A percentile compares a stretch with the other conserved stretches of the same genome.
Evolutionary conservation across 2,329 filamentous ascomycete genomes (phyloP).

Genomic region (Hypoxylon sp.): DNA sequence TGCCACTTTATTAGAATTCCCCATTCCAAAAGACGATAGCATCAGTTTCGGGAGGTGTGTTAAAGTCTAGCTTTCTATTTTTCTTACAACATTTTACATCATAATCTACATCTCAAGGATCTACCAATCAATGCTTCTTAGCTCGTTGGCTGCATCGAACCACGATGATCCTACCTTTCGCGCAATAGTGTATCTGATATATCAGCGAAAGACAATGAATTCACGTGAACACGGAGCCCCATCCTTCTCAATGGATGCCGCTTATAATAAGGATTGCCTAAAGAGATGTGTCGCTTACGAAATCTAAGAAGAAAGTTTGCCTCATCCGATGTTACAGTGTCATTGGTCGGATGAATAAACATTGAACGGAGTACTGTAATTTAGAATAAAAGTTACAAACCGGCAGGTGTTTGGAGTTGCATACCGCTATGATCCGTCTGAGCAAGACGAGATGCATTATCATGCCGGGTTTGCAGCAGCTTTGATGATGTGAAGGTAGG

Average conservation of each 20-base stretch:
- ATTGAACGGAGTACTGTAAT: not conserved
- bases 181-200: conserved; percentile 22
- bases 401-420: conserved; percentile 21
- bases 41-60: not conserved
- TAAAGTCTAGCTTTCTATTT: not conserved
- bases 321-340: conserved; percentile 21
- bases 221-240: conserved; percentile 20
- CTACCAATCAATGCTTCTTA: conserved; percentile 34
- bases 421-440: conserved; percentile 20
- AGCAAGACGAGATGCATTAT: conserved; percentile 30
- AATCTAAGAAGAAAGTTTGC: conserved; percentile 27
- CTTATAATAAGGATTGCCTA: conserved; percentile 21
- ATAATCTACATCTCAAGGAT: conserved; percentile 27
- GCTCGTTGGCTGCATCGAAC: conserved; percentile 17
- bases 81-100: conserved; percentile 3
- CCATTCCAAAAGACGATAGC: not conserved
- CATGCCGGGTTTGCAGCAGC: conserved; percentile 22
- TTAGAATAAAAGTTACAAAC: conserved; percentile 4
- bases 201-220: conserved; percentile 18
- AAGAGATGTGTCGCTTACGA: conserved; percentile 12
- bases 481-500: conserved; percentile 20
- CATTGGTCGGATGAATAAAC: conserved; percentile 25
- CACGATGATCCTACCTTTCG: conserved; percentile 28
- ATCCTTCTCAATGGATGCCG: conserved; percentile 26
- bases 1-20: not conserved